phyloP scores from a whole-genome alignment of 2,329 filamentous ascomycete species.

The Penicillium sp. region DNA sequence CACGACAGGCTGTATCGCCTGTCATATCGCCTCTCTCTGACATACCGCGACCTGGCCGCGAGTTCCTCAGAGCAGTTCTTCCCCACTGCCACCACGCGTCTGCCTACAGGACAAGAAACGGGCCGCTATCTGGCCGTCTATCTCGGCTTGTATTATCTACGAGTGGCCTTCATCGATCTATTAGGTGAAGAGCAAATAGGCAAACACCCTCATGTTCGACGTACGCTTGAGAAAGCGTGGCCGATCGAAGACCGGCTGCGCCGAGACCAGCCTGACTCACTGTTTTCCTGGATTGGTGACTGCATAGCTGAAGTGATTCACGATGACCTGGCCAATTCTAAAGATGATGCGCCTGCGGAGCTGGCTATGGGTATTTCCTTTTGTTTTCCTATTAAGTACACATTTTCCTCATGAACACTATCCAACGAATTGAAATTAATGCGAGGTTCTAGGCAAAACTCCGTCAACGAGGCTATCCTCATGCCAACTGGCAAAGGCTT shows the following conservation, averaged over 20 bases:
- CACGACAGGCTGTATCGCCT: constrained; percentile 42
- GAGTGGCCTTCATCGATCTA: constrained; percentile 60
- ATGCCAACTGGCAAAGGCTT: constrained; percentile 62
- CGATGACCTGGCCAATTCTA: constrained; percentile 48
- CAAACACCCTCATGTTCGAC: constrained; percentile 57
- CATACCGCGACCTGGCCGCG: constrained; percentile 46
- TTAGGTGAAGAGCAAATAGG: constrained; percentile 45
- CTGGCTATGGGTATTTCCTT: constrained; percentile 51
- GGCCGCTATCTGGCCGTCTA: constrained; percentile 61
- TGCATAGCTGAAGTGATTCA: constrained; percentile 75
- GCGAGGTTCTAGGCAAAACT: constrained; percentile 47
- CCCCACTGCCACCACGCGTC: constrained; percentile 48
- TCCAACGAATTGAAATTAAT: constrained; percentile 11
- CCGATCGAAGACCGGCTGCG: constrained; percentile 76
- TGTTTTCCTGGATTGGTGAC: constrained; percentile 77
- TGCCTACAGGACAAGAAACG: constrained; percentile 57
- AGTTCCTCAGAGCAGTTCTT: constrained; percentile 50
- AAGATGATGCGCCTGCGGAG: constrained; percentile 39
- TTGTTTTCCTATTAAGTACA: constrained; percentile 52
- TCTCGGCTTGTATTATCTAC: constrained; percentile 58
- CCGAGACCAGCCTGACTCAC: constrained; percentile 69
- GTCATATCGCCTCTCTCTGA: constrained; percentile 44
- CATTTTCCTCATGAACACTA: neutral
- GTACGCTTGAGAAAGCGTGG: constrained; percentile 73
- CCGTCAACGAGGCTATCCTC: constrained; percentile 57